phyloP scores from a whole-genome alignment of 1,284 basidiomycete species.

The Acaromyces ingoldii region DNA sequence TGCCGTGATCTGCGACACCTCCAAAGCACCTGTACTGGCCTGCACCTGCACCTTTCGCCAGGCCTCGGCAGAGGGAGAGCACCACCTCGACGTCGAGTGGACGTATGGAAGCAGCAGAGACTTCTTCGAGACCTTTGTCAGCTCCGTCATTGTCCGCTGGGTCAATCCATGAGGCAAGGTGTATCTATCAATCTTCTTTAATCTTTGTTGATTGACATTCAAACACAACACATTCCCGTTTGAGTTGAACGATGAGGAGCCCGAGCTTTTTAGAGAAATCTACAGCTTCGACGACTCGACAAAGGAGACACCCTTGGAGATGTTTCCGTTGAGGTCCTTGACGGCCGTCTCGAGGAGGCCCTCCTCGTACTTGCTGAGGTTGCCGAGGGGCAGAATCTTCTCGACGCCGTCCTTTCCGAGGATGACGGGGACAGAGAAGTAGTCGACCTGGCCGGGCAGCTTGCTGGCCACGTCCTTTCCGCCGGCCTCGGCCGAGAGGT shows the following conservation, averaged over 20 bases:
- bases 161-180: neutral
- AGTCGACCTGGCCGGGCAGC: constrained; percentile 39
- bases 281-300: constrained; percentile 6
- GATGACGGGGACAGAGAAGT: constrained; percentile 48
- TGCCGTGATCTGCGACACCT: too few species aligned
- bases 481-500: constrained; percentile 36
- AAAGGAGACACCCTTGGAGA: constrained; percentile 10
- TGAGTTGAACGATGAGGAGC: too few species aligned
- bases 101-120: neutral
- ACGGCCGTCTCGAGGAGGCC: constrained; percentile 56
- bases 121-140: neutral
- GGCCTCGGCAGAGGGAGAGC: neutral
- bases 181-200: neutral
- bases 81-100: neutral
- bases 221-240: too few species aligned
- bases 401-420: constrained; percentile 54
- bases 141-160: neutral
- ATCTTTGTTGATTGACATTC: too few species aligned
- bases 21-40: too few species aligned
- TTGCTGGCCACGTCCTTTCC: constrained; percentile 39
- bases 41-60: too few species aligned
- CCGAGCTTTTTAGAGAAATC: neutral
- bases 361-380: constrained; percentile 56
- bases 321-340: constrained; percentile 51
- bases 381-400: constrained; percentile 58